Conservation (phyloP, 495 filamentous ascomycete species). For the Aspergillus steynii region DNA sequence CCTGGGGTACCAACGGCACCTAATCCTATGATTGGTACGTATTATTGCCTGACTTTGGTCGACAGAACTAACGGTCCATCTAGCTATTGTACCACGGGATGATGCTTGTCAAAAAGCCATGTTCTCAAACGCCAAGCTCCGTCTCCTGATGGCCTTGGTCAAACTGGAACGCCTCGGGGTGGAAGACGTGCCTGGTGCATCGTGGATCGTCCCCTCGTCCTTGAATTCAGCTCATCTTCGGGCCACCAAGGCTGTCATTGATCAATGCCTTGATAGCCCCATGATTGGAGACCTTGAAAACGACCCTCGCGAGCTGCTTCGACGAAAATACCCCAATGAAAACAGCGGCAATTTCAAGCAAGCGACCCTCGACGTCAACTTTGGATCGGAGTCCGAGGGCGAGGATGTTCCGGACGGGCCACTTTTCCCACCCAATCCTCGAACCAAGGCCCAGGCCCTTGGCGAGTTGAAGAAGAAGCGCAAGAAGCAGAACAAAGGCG, state of each 20-base stretch:
- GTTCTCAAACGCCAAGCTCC: slow-evolving; percentile 87
- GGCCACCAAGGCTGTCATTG: slow-evolving; percentile 62
- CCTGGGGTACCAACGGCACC: slow-evolving; percentile 38
- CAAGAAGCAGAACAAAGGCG: slow-evolving; percentile 42
- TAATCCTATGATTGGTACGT: slow-evolving; percentile 46
- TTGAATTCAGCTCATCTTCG: slow-evolving; percentile 63
- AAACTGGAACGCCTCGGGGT: slow-evolving; percentile 69
- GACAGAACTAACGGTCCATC: slow-evolving; percentile 25
- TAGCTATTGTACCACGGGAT: slow-evolving; percentile 64
- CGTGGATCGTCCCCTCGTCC: slow-evolving; percentile 75
- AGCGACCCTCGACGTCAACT: slow-evolving; percentile 39
- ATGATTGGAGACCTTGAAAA: slow-evolving; percentile 60
- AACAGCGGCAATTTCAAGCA: slow-evolving; percentile 41
- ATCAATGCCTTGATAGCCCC: slow-evolving; percentile 70
- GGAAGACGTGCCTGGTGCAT: slow-evolving; percentile 70
- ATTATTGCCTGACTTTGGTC: background rate
- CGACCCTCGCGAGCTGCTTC: slow-evolving; percentile 73
- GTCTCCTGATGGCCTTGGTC: slow-evolving; percentile 77
- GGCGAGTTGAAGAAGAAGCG: slow-evolving; percentile 55
- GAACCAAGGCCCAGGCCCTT: slow-evolving; percentile 46
- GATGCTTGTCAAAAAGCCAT: slow-evolving; percentile 70
- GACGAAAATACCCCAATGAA: slow-evolving; percentile 59
- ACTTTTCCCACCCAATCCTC: slow-evolving; percentile 63
- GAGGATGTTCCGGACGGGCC: slow-evolving; percentile 62
- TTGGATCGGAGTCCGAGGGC: slow-evolving; percentile 64